Evolutionary conservation across 352 stramenopile species (phyloP).

Genomic region (Globisporangium emineosum): DNA sequence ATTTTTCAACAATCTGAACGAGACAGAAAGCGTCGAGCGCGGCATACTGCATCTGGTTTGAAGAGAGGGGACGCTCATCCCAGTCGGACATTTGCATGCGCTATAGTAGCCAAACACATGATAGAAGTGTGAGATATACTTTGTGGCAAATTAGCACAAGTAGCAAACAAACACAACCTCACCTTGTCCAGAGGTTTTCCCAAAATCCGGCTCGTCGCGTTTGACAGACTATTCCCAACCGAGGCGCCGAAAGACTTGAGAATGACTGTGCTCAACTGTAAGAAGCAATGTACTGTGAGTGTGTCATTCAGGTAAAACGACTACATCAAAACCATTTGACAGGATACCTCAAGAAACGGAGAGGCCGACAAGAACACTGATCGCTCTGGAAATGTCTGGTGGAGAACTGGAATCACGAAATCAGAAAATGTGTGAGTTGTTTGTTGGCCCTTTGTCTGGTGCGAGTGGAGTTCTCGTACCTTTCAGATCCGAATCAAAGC

Average conservation of each 20-base stretch:
- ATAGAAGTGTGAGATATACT: background rate
- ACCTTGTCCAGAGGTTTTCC: slow-evolving; percentile 70
- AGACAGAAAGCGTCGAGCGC: slow-evolving; percentile 65
- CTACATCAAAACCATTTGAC: background rate
- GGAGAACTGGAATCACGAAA: slow-evolving; percentile 34
- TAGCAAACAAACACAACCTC: background rate
- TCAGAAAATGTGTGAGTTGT: background rate
- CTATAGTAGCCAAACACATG: slow-evolving; percentile 8
- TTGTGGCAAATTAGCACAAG: background rate
- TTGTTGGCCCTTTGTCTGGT: too few relatives aligned
- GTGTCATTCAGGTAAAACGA: background rate
- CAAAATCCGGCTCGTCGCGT: slow-evolving; percentile 33
- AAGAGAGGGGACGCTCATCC: slow-evolving; percentile 52
- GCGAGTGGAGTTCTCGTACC: slow-evolving; percentile 21
- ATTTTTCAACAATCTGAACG: slow-evolving; percentile 50
- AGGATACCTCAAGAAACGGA: slow-evolving; percentile 44
- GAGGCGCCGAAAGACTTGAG: slow-evolving; percentile 26
- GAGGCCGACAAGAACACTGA: slow-evolving; percentile 29
- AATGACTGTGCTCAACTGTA: slow-evolving; percentile 30
- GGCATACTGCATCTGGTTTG: slow-evolving; percentile 49
- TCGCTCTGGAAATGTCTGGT: slow-evolving; percentile 65
- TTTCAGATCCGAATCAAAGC: slow-evolving; percentile 72
- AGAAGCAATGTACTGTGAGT: background rate
- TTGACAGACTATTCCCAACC: slow-evolving; percentile 43
- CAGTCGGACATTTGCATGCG: slow-evolving; percentile 74